Percentiles rank a stretch among this genome's conserved stretches.
These are phyloP conservation scores for Metschnikowia similis DNA, from an alignment of 805 yeast species.

Conservation along the genomic window DNA sequence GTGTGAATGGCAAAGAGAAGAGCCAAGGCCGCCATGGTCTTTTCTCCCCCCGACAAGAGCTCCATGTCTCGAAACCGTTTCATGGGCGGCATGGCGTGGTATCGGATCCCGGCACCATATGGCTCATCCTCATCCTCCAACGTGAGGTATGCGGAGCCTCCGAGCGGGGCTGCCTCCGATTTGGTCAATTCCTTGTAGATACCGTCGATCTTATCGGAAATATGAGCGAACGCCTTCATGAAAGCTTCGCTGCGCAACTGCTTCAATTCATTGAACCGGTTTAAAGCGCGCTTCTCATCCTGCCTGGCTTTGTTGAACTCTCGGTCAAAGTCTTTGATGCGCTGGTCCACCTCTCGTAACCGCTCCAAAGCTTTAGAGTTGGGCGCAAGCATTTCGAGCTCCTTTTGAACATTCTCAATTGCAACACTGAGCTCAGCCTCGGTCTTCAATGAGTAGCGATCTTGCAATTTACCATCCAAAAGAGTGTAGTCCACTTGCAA, in stretches of 20 bases:
- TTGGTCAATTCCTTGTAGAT: conserved; percentile 85
- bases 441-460: conserved; percentile 34
- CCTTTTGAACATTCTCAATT: conserved; percentile 32
- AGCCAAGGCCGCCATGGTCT: conserved; percentile 94
- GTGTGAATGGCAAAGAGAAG: conserved; percentile 87
- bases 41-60: conserved; percentile 91
- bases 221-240: conserved; percentile 70
- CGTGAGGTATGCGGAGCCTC: conserved; percentile 90
- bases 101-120: conserved; percentile 73
- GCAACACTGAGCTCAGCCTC: conserved; percentile 34
- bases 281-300: conserved; percentile 50
- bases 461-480: conserved; percentile 42
- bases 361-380: conserved; percentile 77
- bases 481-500: conserved; percentile 54
- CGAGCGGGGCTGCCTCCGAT: conserved; percentile 65
- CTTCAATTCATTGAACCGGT: conserved; percentile 57
- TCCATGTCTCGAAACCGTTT: conserved; percentile 92
- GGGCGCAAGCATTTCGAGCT: conserved; percentile 59
- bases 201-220: conserved; percentile 64
- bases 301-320: conserved; percentile 63
- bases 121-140: conserved; percentile 90
- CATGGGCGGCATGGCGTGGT: conserved; percentile 95
- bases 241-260: conserved; percentile 58
- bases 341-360: conserved; percentile 60
- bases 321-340: conserved; percentile 55